A percentile compares a stretch with the other conserved stretches of the same genome.
phyloP scores from a whole-genome alignment of 176 grass and related monocot species.

The Chloris gayana region DNA sequence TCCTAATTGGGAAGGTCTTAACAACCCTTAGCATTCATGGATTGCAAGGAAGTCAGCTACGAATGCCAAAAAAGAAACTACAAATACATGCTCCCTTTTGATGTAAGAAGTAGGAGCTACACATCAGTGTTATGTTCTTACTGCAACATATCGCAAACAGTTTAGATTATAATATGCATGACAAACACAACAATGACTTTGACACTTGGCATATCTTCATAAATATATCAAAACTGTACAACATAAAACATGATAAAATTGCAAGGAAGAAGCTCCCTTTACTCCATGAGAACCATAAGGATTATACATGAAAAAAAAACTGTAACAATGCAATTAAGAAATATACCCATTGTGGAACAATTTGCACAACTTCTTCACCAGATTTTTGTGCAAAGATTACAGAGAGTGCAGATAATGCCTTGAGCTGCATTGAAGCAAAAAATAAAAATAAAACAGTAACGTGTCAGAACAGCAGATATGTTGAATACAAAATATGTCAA shows the following conservation, averaged over 20 bases:
- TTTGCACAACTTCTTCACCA: conserved; percentile 69
- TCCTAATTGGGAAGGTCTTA: not conserved
- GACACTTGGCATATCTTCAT: conserved; percentile 19
- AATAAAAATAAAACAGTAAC: conserved; percentile 24
- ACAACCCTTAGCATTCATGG: not conserved
- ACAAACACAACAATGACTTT: conserved; percentile 5
- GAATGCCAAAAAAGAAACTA: not conserved
- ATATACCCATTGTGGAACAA: conserved; percentile 88
- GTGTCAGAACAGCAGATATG: not conserved
- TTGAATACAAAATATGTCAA: not conserved
- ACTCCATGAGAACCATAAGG: not conserved
- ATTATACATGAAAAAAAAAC: not conserved
- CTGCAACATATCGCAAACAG: not conserved
- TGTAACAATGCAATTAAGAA: conserved; percentile 20
- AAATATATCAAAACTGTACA: conserved; percentile 7
- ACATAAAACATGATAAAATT: not conserved
- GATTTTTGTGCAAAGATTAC: conserved; percentile 72
- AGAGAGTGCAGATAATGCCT: conserved; percentile 68
- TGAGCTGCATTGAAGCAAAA: conserved; percentile 65
- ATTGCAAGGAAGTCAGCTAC: conserved; percentile 5
- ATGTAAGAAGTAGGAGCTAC: not conserved
- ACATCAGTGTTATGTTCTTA: conserved; percentile 1
- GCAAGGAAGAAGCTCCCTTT: not conserved
- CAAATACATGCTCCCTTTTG: not conserved
- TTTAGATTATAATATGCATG: not conserved